Conservation (phyloP, 2,329 filamentous ascomycete genomes). For the Exserohilum rostratum region DNA sequence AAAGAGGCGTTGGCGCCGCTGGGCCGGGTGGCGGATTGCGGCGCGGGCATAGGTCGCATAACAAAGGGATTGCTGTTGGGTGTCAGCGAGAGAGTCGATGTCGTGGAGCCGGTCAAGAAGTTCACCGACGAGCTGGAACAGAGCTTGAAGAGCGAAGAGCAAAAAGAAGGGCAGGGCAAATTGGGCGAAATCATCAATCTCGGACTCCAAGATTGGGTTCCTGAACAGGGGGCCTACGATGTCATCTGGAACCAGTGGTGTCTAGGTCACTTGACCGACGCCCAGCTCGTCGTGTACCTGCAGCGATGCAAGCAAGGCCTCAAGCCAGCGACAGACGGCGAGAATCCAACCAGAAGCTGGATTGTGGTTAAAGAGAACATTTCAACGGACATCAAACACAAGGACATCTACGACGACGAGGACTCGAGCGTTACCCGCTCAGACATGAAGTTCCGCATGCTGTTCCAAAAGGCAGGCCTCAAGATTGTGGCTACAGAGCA, state of each 20-base stretch:
- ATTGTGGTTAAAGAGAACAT: slow-evolving; percentile 85
- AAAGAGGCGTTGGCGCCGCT: slow-evolving; percentile 40
- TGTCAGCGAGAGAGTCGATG: slow-evolving; percentile 74
- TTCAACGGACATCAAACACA: slow-evolving; percentile 56
- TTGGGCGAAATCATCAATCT: slow-evolving; percentile 71
- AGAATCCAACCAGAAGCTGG: slow-evolving; percentile 53
- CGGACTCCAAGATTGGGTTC: slow-evolving; percentile 75
- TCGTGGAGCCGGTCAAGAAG: slow-evolving; percentile 83
- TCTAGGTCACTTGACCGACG: slow-evolving; percentile 78
- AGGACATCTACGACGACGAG: slow-evolving; percentile 74
- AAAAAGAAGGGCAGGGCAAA: slow-evolving; percentile 48
- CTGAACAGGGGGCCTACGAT: slow-evolving; percentile 64
- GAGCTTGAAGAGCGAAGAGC: slow-evolving; percentile 28
- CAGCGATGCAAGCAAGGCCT: slow-evolving; percentile 62
- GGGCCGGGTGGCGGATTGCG: slow-evolving; percentile 62
- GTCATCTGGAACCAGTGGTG: slow-evolving; percentile 94
- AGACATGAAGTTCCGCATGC: slow-evolving; percentile 70
- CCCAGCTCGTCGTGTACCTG: slow-evolving; percentile 72
- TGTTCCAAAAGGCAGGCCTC: slow-evolving; percentile 75
- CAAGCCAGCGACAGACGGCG: slow-evolving; percentile 32
- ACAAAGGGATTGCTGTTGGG: slow-evolving; percentile 77
- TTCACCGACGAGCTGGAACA: slow-evolving; percentile 69
- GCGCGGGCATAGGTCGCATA: slow-evolving; percentile 79
- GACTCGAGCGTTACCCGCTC: slow-evolving; percentile 81
- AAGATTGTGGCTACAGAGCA: slow-evolving; percentile 55